These are phyloP conservation scores for Pyrenula massariospora DNA, from an alignment of 495 filamentous ascomycete species.

Conservation along the genomic window DNA sequence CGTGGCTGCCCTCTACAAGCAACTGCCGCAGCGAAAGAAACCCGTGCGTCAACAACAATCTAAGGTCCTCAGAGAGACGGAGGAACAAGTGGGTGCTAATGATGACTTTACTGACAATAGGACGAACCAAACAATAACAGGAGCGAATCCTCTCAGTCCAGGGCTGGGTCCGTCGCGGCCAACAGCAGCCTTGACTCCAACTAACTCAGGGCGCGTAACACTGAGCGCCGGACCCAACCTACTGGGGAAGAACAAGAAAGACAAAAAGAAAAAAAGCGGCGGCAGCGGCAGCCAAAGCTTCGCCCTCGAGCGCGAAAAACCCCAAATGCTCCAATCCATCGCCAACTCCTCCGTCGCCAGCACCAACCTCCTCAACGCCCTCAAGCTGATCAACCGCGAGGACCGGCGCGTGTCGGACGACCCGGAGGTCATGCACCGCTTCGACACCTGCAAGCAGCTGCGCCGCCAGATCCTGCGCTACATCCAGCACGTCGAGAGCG, in stretches of 20 bases:
- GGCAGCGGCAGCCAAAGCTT: conserved; percentile 43
- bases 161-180: background rate
- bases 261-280: conserved; percentile 23
- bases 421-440: conserved; percentile 56
- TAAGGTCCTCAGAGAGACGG: conserved; percentile 69
- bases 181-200: conserved; percentile 23
- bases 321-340: conserved; percentile 67
- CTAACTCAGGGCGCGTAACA: conserved; percentile 13
- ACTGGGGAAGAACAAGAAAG: conserved; percentile 11
- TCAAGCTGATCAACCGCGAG: conserved; percentile 88
- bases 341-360: conserved; percentile 79
- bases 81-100: conserved; percentile 40
- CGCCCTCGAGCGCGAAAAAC: conserved; percentile 80
- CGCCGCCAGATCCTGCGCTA: conserved; percentile 79
- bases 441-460: conserved; percentile 77
- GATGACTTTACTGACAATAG: conserved; percentile 19
- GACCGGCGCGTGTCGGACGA: conserved; percentile 80
- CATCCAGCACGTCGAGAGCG: conserved; percentile 73
- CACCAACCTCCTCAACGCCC: conserved; percentile 79
- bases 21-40: conserved; percentile 56
- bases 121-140: background rate
- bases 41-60: conserved; percentile 60
- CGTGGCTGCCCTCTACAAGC: conserved; percentile 70
- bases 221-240: conserved; percentile 3
- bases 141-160: conserved; percentile 11